Base-by-base conservation (phyloP, 106 monocot genomes). In the Hemerocallis citrina region DNA sequence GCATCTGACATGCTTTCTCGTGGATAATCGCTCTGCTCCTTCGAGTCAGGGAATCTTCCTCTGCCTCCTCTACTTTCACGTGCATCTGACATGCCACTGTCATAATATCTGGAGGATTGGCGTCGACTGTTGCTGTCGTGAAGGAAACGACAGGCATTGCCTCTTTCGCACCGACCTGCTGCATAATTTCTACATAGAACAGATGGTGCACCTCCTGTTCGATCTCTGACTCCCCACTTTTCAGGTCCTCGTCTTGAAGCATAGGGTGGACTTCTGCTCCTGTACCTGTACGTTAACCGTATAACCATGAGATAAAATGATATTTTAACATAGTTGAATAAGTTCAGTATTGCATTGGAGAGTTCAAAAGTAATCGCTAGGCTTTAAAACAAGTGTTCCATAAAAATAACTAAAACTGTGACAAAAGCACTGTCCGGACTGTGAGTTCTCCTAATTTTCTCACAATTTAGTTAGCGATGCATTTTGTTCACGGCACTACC, bases 101-200 rank as follows among this genome's bases (percentile, higher is more conserved):
- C 48, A 68, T 72, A 62, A 50, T 57, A 13, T 57, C 59, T 58
- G 16, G 64, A 72, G 43, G 47, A 57, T 6, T 64, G 65, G 50
- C 63, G 73, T 50, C 72, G 69, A 55, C 55, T 41, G 43, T 62
- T 76, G 72, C 80, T 77, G 20, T 86, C 82, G 74, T 94, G 93
- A 68, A 67, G 55, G 65, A 61, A 86, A 65, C 75, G 81, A 62
- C 93, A 93, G 34, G 82, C 62, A 20, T 21, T 71, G 43, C 93
- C 94, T 63, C 77, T 75, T 52, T 74, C 62, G 70, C 89, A 94
- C 7, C 75, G 59, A 19, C 89, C 89, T 34, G 71, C 72, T 41
- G 64, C 63, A 71, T 85, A 89, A 70, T 82, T 78, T 67, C 90
- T 73, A 63, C 89, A 86, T 34, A 64, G 47, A 46, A 46, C 66